Conservation (phyloP, 805 yeast species). For the Hanseniaspora hatyaiensis region DNA sequence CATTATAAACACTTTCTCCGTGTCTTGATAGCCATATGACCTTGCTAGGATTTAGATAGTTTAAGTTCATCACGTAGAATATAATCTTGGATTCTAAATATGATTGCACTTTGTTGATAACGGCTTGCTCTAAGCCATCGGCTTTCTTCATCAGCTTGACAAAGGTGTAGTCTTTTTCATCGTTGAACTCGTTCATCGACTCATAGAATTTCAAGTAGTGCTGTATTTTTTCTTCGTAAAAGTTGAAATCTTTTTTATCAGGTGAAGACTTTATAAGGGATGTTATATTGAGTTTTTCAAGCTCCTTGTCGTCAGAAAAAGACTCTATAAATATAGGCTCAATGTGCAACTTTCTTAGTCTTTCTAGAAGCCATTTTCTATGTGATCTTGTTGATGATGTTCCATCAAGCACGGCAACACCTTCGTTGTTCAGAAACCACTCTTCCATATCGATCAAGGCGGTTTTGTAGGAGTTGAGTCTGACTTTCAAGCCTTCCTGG, state of each 20-base stretch:
- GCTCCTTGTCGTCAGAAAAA: slow-evolving; percentile 72
- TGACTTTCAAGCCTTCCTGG: slow-evolving; percentile 47
- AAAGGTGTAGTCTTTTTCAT: slow-evolving; percentile 55
- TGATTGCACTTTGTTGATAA: slow-evolving; percentile 75
- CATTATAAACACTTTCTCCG: slow-evolving; percentile 85
- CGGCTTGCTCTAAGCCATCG: slow-evolving; percentile 47
- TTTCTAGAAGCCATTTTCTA: slow-evolving; percentile 49
- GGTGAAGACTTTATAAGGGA: slow-evolving; percentile 85
- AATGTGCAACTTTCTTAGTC: slow-evolving; percentile 53
- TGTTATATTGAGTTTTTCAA: slow-evolving; percentile 64
- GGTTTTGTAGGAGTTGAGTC: slow-evolving; percentile 55
- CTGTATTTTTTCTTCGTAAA: slow-evolving; percentile 43
- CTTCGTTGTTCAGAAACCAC: slow-evolving; percentile 69
- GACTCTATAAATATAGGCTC: slow-evolving; percentile 90
- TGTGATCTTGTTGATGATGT: slow-evolving; percentile 73
- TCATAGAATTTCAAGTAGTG: slow-evolving; percentile 67
- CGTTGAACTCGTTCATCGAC: slow-evolving; percentile 50
- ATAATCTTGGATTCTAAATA: slow-evolving; percentile 87
- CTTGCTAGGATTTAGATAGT: slow-evolving; percentile 62
- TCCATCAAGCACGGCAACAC: slow-evolving; percentile 89
- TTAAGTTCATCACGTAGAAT: slow-evolving; percentile 90
- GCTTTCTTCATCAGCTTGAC: slow-evolving; percentile 81
- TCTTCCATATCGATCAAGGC: slow-evolving; percentile 72
- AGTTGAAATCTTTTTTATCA: slow-evolving; percentile 58
- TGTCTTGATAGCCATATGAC: slow-evolving; percentile 90